Evolutionary conservation across 2,329 filamentous ascomycete species (phyloP), one percentile per base, ranked within the genome.

Genomic region (Fonsecaea multimorphosa): DNA sequence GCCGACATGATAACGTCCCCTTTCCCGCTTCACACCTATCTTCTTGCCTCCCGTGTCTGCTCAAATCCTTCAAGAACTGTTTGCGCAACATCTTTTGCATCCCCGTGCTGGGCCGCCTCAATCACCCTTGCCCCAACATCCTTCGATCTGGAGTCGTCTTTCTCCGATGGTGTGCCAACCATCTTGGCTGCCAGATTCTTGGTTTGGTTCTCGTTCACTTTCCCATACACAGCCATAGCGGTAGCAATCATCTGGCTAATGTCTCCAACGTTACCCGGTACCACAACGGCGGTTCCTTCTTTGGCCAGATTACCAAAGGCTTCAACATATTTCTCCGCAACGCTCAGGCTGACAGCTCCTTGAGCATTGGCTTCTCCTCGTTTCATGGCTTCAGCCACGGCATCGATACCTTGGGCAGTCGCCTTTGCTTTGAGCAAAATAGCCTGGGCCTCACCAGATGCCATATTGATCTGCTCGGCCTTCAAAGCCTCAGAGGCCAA

Each of bases 321-420:
- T 53, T 96, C 94, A 59, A 99, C 95, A 74, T 99, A 99, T 80
- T 97, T 97, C 85, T 99, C 95, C 0, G 95, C 95, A 8, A 99
- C 92, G 14, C 86, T 91, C 68, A 99, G 80, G 74, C 91, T 93
- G 52, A 99, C 86, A 29, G 95, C 95, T 36, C 88, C 87, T 76
- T 95, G 90, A 1, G 95, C 95, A 62, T 89, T 85, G 63, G 87
- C 85, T 71, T 90, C 84, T 63, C 93, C 93, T 55, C 89, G 82
- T 19, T 85, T 82, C 68, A 98, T 96, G 51, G 88, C 85, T 68
- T 84, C 82, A 5, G 92, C 91, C 14, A 99, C 92, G 29, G 91
- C 89, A 66, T 96, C 92, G 72, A 99, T 96, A 46, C 94, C 95
- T 31, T 84, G 81, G 4, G 95, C 94, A 1, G 94, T 98, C 14